Percentiles rank a stretch among this genome's conserved stretches.
These are phyloP conservation scores for Cordyceps cicadae DNA, from an alignment of 2,329 filamentous ascomycete genomes.

Conservation along the genomic window DNA sequence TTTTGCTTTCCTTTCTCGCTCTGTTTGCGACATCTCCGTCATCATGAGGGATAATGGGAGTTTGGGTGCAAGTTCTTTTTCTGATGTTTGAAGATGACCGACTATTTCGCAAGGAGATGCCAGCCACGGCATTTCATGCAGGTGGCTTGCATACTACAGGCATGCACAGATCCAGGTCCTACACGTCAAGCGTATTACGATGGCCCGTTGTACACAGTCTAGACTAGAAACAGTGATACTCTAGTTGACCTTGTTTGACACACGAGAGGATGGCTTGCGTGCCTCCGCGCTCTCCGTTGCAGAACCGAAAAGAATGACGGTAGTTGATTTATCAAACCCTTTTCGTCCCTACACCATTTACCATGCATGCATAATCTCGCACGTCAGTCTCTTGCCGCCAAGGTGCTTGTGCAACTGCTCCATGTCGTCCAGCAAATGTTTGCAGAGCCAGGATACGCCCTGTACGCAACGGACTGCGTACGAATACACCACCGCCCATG, in stretches of 20 bases:
- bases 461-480: neutral
- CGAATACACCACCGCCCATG: neutral
- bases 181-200: neutral
- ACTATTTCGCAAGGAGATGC: neutral
- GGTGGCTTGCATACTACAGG: neutral
- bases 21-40: neutral
- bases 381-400: neutral
- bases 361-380: too few species aligned
- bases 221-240: conserved; percentile 3
- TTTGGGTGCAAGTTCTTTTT: neutral
- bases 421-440: neutral
- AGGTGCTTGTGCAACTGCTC: too few species aligned
- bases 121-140: neutral
- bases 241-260: neutral
- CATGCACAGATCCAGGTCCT: neutral
- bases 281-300: neutral
- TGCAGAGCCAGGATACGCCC: neutral
- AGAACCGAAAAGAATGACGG: neutral
- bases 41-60: neutral
- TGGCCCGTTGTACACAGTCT: neutral
- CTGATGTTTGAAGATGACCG: neutral
- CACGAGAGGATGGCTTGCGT: neutral
- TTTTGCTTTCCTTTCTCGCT: neutral
- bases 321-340: neutral
- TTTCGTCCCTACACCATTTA: neutral